Percentiles rank a stretch among this genome's conserved stretches.
These are phyloP conservation scores for Pyrenochaeta sp. DNA, from an alignment of 2,329 filamentous ascomycete genomes.

Conservation along the genomic window DNA sequence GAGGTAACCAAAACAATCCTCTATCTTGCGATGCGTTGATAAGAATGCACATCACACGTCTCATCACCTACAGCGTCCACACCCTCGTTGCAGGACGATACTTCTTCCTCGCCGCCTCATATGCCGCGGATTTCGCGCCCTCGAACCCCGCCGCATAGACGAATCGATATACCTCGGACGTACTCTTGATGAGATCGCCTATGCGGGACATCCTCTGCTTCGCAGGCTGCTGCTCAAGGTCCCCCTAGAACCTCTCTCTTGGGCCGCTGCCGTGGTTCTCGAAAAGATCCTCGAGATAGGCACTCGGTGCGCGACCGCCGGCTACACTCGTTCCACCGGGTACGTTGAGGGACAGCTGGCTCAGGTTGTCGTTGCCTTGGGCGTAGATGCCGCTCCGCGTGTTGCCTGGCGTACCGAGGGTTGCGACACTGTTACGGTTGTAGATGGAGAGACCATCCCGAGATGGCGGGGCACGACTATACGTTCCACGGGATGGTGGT, in stretches of 20 bases:
- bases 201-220: constrained; percentile 11
- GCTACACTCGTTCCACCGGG: constrained; percentile 57
- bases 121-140: not conserved
- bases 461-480: constrained; percentile 44
- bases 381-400: constrained; percentile 42
- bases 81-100: not conserved
- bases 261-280: constrained; percentile 69
- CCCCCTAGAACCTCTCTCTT: constrained; percentile 42
- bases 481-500: constrained; percentile 42
- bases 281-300: constrained; percentile 88
- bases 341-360: constrained; percentile 70
- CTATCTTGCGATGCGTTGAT: not conserved
- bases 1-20: not conserved
- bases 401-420: constrained; percentile 43
- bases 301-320: constrained; percentile 80
- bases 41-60: not conserved
- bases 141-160: not conserved
- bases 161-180: constrained; percentile 7
- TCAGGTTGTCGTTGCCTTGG: constrained; percentile 60
- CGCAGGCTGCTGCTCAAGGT: constrained; percentile 23
- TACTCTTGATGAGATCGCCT: not conserved
- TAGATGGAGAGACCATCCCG: constrained; percentile 44
- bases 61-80: too few species aligned
- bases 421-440: constrained; percentile 50
- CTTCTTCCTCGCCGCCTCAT: not conserved